Base-by-base conservation (phyloP, 176 grass and related monocot genomes). In the Oryza australiensis region DNA sequence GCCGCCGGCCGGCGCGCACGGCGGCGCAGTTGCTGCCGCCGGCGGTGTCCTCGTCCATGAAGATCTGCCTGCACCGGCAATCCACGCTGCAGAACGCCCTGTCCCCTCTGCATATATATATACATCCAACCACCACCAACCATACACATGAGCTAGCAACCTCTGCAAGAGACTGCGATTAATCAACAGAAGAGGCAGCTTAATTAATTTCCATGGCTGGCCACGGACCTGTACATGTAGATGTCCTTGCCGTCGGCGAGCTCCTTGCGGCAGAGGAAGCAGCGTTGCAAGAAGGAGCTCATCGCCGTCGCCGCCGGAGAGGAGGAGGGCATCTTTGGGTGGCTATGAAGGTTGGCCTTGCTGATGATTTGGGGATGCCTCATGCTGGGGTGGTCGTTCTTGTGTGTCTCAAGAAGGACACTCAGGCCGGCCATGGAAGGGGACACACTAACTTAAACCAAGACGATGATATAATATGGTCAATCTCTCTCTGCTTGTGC, bases 21-120 rank as follows among this genome's bases (percentile, higher is more conserved):
- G 26, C 7, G 34, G 30, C 3, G 72, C 42, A 27, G 78, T 33
- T 8, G 79, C 7, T 15, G 48, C 46, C 10, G 37, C 9, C 48
- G 48, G 14, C n/a, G 79, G 72, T 55, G 27, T 87, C 85, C 72
- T 87, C 75, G 70, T 91, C 89, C 66, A 91, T 78, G 77, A 67
- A 73, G 66, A 91, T 91, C 77, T 91, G 89, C 72, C 57, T 33
- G 89, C 77, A 30, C 77, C 89, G 85, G 89, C 89, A 91, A 77
- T 87, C 84, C 66, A 81, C 85, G 85, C 89, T 91, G 81, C 89
- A 91, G 77, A 88, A 91, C 77, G 89, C 81, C 59, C 73, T 75
- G 81, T 91, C 89, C 12, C 89, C 89, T 62, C 89, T 91, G 66
- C 85, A n/a, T n/a, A n/a, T n/a, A n/a, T n/a, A n/a, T n/a, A n/a